Conservation (phyloP, 331 rosid genomes). For the Malus hybrid region DNA sequence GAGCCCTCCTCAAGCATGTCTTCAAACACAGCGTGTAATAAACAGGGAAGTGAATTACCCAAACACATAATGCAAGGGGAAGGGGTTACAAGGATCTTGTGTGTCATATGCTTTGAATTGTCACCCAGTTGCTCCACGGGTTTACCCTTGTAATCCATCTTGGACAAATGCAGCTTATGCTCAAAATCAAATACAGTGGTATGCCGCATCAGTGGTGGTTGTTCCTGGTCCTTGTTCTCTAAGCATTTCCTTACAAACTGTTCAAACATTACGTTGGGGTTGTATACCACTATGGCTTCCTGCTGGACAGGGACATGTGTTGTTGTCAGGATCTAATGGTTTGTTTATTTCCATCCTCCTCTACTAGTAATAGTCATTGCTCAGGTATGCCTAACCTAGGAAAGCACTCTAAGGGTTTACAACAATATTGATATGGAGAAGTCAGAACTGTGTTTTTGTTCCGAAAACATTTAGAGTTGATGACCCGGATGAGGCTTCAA, state of each 20-base stretch:
- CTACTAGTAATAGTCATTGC: slow-evolving; percentile 37
- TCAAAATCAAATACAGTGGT: no score
- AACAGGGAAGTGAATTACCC: slow-evolving; percentile 27
- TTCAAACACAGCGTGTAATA: slow-evolving; percentile 19
- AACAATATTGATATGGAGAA: slow-evolving; percentile 30
- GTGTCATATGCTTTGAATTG: slow-evolving; percentile 24
- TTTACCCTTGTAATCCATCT: no score
- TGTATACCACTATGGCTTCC: slow-evolving; percentile 28
- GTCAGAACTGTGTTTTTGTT: slow-evolving; percentile 9
- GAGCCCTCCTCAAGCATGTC: slow-evolving; percentile 36
- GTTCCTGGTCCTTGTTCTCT: slow-evolving; percentile 39
- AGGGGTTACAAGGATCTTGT: background rate
- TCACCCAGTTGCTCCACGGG: background rate
- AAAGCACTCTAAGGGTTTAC: slow-evolving; percentile 40
- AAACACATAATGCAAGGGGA: background rate
- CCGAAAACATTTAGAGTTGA: slow-evolving; percentile 43
- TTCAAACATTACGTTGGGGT: slow-evolving; percentile 40
- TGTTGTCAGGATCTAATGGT: slow-evolving; percentile 25
- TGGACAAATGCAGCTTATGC: no score
- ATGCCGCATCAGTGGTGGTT: slow-evolving; percentile 3
- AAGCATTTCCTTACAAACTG: slow-evolving; percentile 38
- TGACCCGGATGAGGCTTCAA: slow-evolving; percentile 34
- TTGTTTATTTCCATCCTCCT: slow-evolving; percentile 36
- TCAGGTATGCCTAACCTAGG: slow-evolving; percentile 39
- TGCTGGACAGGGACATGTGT: slow-evolving; percentile 21